These are phyloP conservation scores for Leccinellum rugosiceps DNA, from an alignment of 768 basidiomycete genomes.

Conservation along the genomic window DNA sequence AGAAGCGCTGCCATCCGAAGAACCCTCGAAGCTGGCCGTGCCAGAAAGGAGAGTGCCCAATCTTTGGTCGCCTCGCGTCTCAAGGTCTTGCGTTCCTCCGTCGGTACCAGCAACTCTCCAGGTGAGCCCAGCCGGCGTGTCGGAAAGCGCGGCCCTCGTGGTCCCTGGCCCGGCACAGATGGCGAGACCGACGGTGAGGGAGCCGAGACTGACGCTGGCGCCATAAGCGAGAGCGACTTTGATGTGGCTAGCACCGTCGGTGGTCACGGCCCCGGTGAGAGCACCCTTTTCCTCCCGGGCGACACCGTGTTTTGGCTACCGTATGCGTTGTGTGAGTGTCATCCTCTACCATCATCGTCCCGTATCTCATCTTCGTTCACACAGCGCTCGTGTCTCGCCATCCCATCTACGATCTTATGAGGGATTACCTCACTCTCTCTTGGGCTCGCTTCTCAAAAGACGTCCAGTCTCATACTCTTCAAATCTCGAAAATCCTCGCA, in stretches of 20 bases:
- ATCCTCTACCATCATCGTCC: neutral
- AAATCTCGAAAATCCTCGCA: constrained; percentile 83
- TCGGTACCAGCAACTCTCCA: constrained; percentile 37
- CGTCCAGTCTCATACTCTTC: constrained; percentile 87
- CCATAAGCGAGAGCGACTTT: constrained; percentile 82
- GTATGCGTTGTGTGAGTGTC: constrained; percentile 76
- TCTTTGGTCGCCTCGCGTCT: constrained; percentile 66
- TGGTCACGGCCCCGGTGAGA: constrained; percentile 82
- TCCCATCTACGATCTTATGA: constrained; percentile 93
- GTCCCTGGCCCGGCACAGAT: constrained; percentile 67
- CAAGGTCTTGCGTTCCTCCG: constrained; percentile 58
- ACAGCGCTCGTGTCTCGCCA: constrained; percentile 87
- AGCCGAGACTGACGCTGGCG: constrained; percentile 62
- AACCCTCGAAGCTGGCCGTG: constrained; percentile 74
- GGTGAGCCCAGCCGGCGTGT: constrained; percentile 59
- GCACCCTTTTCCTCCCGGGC: constrained; percentile 82
- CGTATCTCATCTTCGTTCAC: constrained; percentile 8
- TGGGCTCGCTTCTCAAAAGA: constrained; percentile 96
- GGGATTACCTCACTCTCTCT: constrained; percentile 91
- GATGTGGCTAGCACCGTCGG: constrained; percentile 72
- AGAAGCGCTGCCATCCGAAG: constrained; percentile 81
- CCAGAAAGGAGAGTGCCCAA: constrained; percentile 77
- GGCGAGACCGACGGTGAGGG: constrained; percentile 78
- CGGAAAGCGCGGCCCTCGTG: constrained; percentile 56
- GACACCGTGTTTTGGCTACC: constrained; percentile 96